Percentiles rank a stretch among this genome's conserved stretches.
Conservation (phyloP, 345 rosid species). For the Populus tremula region DNA sequence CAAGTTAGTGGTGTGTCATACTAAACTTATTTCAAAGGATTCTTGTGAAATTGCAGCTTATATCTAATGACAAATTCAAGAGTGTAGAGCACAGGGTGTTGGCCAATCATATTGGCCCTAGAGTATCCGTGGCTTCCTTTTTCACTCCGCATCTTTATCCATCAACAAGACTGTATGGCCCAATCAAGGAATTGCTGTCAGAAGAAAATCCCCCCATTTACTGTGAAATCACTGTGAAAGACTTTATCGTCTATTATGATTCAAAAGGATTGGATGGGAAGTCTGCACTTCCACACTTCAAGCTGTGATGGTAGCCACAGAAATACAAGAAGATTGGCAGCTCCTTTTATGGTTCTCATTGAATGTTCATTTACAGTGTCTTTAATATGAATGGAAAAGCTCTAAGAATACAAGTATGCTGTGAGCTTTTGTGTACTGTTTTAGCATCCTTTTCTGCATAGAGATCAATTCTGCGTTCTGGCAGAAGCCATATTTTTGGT, state of each 20-base stretch:
- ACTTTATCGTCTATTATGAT: not conserved
- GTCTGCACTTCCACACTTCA: constrained; percentile 16
- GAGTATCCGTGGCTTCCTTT: constrained; percentile 17
- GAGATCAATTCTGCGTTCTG: not conserved
- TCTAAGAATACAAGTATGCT: not conserved
- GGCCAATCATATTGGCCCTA: constrained; percentile 3
- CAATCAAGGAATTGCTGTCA: constrained; percentile 20
- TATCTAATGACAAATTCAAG: constrained; percentile 19
- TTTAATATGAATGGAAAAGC: not conserved
- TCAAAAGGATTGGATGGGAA: constrained; percentile 3
- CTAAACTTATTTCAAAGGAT: not conserved
- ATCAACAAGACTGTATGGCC: constrained; percentile 7
- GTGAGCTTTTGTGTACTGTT: not conserved
- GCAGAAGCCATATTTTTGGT: not conserved
- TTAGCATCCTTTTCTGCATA: not conserved
- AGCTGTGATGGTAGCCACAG: not conserved
- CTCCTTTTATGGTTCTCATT: too few species aligned
- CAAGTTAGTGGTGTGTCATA: too few species aligned
- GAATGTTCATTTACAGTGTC: not conserved
- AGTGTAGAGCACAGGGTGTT: constrained; percentile 20
- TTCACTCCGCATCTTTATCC: not conserved
- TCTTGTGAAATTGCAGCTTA: constrained; percentile 11
- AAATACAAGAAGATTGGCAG: not conserved
- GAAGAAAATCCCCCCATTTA: constrained; percentile 13
- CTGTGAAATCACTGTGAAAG: constrained; percentile 11